Percentiles rank a stretch among this genome's conserved stretches.
Conservation (phyloP, 1,284 basidiomycete genomes). For the Cutaneotrichosporon sp. region DNA sequence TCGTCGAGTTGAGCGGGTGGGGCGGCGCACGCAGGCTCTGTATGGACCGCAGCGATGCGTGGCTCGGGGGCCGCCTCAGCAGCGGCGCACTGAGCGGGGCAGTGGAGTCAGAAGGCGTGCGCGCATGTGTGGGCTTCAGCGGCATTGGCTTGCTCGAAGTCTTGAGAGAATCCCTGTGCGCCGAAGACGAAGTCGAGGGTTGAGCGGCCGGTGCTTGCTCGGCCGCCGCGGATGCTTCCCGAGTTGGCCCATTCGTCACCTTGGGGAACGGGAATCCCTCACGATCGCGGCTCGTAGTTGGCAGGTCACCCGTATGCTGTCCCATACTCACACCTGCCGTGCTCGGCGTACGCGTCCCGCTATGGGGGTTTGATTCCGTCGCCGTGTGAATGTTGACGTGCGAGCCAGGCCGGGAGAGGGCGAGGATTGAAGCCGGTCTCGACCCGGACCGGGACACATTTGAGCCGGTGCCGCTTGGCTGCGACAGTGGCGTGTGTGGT, state of each 20-base stretch:
- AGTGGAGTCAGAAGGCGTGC: background rate
- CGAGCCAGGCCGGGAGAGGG: slow-evolving; percentile 1
- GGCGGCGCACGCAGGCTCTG: slow-evolving; percentile 43
- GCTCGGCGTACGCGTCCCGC: background rate
- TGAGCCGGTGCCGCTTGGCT: background rate
- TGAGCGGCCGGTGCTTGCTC: background rate
- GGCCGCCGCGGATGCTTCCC: background rate
- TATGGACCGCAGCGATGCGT: slow-evolving; percentile 38
- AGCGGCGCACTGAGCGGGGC: background rate
- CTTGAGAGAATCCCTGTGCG: background rate
- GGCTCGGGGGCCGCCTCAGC: slow-evolving; percentile 4
- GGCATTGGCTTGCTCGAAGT: too few relatives aligned
- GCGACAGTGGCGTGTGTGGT: background rate
- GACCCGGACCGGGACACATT: background rate
- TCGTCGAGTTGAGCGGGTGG: slow-evolving; percentile 43
- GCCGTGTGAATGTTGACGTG: background rate
- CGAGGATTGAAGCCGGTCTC: background rate
- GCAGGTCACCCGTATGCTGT: background rate
- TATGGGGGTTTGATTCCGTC: too few relatives aligned
- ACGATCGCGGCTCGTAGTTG: background rate
- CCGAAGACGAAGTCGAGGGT: background rate
- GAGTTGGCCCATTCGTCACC: background rate
- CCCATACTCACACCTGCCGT: background rate
- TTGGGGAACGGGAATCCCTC: slow-evolving; percentile 10
- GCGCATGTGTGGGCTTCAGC: background rate